Percentiles rank a stretch among this genome's conserved stretches.
phyloP scores from a whole-genome alignment of 371 early-diverging fungal species.

The Mucor indicus region DNA sequence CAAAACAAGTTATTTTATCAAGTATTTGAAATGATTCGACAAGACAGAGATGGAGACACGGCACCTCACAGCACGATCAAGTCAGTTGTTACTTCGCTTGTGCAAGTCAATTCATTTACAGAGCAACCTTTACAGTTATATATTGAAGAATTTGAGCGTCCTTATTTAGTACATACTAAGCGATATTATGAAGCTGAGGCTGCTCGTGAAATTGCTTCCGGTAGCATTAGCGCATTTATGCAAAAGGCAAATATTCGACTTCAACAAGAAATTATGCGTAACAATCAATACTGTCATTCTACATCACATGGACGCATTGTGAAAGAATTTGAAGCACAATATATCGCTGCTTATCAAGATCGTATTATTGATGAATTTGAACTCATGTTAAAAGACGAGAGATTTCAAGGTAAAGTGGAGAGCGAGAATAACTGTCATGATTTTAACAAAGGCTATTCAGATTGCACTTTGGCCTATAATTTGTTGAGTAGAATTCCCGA shows the following conservation, averaged over 20 bases:
- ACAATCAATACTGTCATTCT: slow-evolving; percentile 60
- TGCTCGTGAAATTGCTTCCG: slow-evolving; percentile 51
- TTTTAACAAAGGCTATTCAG: too few relatives aligned
- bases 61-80: slow-evolving; percentile 57
- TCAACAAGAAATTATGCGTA: slow-evolving; percentile 56
- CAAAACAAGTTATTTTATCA: slow-evolving; percentile 70
- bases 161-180: slow-evolving; percentile 67
- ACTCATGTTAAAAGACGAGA: slow-evolving; percentile 63
- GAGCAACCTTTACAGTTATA: slow-evolving; percentile 73
- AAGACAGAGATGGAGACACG: slow-evolving; percentile 69
- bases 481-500: slow-evolving; percentile 63
- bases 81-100: slow-evolving; percentile 60
- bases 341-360: slow-evolving; percentile 64
- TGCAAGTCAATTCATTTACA: slow-evolving; percentile 65
- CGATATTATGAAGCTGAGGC: slow-evolving; percentile 76
- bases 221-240: slow-evolving; percentile 73
- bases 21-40: slow-evolving; percentile 65
- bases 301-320: slow-evolving; percentile 67
- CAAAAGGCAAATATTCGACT: slow-evolving; percentile 50
- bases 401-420: slow-evolving; percentile 50
- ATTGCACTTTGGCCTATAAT: slow-evolving; percentile 70
- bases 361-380: slow-evolving; percentile 71
- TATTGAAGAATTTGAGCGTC: slow-evolving; percentile 77
- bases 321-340: slow-evolving; percentile 76
- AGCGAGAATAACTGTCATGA: too few relatives aligned